Conservation (phyloP, 768 basidiomycete species). For the Agaricus subrufescens region DNA sequence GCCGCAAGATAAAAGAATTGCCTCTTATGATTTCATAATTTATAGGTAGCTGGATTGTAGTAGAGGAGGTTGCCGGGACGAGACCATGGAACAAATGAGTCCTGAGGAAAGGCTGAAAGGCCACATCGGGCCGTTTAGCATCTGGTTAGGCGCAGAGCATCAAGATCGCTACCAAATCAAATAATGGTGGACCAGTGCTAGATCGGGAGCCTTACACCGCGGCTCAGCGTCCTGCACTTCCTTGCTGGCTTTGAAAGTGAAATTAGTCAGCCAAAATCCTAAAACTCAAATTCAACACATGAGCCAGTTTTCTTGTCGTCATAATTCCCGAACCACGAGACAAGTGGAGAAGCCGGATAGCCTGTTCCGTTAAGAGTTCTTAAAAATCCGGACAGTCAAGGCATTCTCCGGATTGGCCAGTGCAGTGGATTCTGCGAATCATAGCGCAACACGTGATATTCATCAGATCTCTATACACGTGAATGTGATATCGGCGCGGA, state of each 20-base stretch:
- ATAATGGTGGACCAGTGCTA: too few species aligned
- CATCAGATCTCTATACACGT: not conserved
- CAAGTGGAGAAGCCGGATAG: not conserved
- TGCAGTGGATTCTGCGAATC: not conserved
- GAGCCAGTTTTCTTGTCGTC: constrained; percentile 1
- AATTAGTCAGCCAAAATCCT: not conserved
- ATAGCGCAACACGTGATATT: constrained; percentile 9
- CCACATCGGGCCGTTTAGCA: not conserved
- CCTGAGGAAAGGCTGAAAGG: not conserved
- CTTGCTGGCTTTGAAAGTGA: too few species aligned
- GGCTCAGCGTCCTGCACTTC: too few species aligned
- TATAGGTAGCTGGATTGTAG: not conserved
- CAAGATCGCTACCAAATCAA: too few species aligned
- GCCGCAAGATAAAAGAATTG: constrained; percentile 8
- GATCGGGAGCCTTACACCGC: too few species aligned
- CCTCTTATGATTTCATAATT: constrained; percentile 2
- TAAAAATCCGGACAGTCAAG: not conserved
- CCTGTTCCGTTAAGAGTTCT: not conserved
- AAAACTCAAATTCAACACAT: constrained; percentile 6
- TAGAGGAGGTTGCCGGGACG: not conserved
- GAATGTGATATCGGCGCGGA: too few species aligned
- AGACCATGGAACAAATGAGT: not conserved
- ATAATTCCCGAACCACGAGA: not conserved
- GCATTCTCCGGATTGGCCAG: not conserved
- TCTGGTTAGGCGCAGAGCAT: too few species aligned